Percentiles rank a stretch among this genome's conserved stretches.
These are phyloP conservation scores for Leccinum rimulosum DNA, from an alignment of 768 basidiomycete genomes.

Conservation along the genomic window DNA sequence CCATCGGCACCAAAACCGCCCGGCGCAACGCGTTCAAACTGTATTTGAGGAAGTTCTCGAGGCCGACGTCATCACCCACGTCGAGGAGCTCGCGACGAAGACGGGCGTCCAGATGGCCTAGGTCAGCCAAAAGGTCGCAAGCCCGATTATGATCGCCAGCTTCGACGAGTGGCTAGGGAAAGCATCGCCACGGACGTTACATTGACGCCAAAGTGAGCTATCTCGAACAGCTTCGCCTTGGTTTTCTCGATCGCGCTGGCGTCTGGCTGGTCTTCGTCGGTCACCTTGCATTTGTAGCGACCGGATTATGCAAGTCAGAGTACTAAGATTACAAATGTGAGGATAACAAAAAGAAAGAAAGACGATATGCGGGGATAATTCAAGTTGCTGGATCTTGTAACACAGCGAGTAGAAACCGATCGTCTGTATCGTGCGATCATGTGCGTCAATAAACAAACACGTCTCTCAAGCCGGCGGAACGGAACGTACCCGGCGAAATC, in stretches of 20 bases:
- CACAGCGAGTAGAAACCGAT: slow-evolving; percentile 79
- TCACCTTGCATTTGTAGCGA: slow-evolving; percentile 2
- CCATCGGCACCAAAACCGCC: too few relatives aligned
- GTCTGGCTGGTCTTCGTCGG: not conserved
- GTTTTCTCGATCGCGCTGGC: not conserved
- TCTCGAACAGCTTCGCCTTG: not conserved
- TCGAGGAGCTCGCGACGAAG: too few relatives aligned
- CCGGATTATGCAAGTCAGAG: slow-evolving; percentile 10
- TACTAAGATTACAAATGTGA: slow-evolving; percentile 15
- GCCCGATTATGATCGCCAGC: too few relatives aligned
- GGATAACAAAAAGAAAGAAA: not conserved
- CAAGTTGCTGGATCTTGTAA: slow-evolving; percentile 69
- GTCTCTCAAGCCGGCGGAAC: not conserved
- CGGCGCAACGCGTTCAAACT: too few relatives aligned
- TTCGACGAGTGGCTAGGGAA: too few relatives aligned
- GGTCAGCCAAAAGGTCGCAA: too few relatives aligned
- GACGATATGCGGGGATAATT: not conserved
- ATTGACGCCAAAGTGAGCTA: too few relatives aligned
- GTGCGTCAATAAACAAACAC: not conserved
- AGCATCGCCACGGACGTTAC: too few relatives aligned
- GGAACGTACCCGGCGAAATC: slow-evolving; percentile 82
- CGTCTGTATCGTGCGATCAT: slow-evolving; percentile 44
- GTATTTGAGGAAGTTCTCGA: too few relatives aligned
- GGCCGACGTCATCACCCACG: too few relatives aligned
- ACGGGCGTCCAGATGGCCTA: too few relatives aligned